These are phyloP conservation scores for Plenodomus tracheiphilus DNA, from an alignment of 2,329 filamentous ascomycete species.

Conservation along the genomic window DNA sequence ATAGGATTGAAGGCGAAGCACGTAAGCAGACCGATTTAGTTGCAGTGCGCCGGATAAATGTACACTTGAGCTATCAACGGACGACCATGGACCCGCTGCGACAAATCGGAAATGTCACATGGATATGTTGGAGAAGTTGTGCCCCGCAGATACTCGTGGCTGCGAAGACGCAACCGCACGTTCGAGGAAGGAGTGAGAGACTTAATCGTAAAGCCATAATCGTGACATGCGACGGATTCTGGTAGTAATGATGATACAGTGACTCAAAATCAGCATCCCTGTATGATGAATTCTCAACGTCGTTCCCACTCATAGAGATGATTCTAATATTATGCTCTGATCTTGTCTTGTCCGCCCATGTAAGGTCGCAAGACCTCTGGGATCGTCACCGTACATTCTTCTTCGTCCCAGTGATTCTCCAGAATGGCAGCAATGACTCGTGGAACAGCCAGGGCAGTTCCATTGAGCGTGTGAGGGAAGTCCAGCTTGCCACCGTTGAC, in stretches of 20 bases:
- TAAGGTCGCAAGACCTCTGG: constrained; percentile 79
- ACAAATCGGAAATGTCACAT: constrained; percentile 1
- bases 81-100: too few relatives aligned
- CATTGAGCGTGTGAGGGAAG: constrained; percentile 91
- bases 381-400: constrained; percentile 67
- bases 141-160: too few relatives aligned
- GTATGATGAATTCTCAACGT: not conserved
- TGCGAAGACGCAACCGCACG: too few relatives aligned
- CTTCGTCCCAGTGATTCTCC: constrained; percentile 87
- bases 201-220: too few relatives aligned
- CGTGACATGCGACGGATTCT: too few relatives aligned
- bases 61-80: too few relatives aligned
- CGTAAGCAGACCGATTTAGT: too few relatives aligned
- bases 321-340: constrained; percentile 11
- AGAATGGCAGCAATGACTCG: constrained; percentile 85
- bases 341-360: constrained; percentile 65
- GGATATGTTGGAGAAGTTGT: too few relatives aligned
- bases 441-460: constrained; percentile 89
- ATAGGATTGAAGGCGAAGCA: too few relatives aligned
- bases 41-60: too few relatives aligned
- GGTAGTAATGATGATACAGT: too few relatives aligned
- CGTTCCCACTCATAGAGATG: not conserved
- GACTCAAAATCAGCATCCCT: not conserved
- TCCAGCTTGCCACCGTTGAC: constrained; percentile 56
- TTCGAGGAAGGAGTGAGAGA: too few relatives aligned